phyloP scores from a whole-genome alignment of 2,329 filamentous ascomycete species.

The Fusarium fracticaudum region DNA sequence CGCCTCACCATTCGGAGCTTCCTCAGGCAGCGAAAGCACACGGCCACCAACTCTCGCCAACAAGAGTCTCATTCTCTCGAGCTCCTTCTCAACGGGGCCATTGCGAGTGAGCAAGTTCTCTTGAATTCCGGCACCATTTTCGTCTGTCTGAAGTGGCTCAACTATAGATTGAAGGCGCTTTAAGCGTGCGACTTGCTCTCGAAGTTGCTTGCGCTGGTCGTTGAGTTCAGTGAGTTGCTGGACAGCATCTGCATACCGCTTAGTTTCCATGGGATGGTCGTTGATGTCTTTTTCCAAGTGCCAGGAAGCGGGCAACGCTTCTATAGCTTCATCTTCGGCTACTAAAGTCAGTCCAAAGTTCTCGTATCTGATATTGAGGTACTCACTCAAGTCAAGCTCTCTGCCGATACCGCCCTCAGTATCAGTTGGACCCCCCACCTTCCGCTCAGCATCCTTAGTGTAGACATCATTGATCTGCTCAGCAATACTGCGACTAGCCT shows the following conservation, averaged over 20 bases:
- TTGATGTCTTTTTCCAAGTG: constrained; percentile 50
- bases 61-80: constrained; percentile 73
- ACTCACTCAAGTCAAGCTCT: constrained; percentile 58
- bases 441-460: constrained; percentile 57
- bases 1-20: background rate
- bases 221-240: constrained; percentile 61
- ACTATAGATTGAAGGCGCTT: constrained; percentile 61
- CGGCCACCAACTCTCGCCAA: constrained; percentile 67
- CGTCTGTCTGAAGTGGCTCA: constrained; percentile 50
- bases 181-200: constrained; percentile 57
- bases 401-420: constrained; percentile 50
- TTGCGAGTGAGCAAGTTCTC: constrained; percentile 73
- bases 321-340: constrained; percentile 57
- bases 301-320: constrained; percentile 60
- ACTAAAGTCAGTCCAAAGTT: background rate
- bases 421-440: constrained; percentile 48
- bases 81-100: constrained; percentile 71
- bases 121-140: constrained; percentile 59
- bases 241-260: constrained; percentile 62
- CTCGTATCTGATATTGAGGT: background rate
- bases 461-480: constrained; percentile 78
- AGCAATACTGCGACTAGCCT: constrained; percentile 75
- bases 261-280: constrained; percentile 57
- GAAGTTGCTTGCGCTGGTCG: constrained; percentile 46
- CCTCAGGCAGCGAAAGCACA: constrained; percentile 47